Evolutionary conservation across 257 asterid genomes (phyloP).

Genomic region (Gentiana macrophylla): DNA sequence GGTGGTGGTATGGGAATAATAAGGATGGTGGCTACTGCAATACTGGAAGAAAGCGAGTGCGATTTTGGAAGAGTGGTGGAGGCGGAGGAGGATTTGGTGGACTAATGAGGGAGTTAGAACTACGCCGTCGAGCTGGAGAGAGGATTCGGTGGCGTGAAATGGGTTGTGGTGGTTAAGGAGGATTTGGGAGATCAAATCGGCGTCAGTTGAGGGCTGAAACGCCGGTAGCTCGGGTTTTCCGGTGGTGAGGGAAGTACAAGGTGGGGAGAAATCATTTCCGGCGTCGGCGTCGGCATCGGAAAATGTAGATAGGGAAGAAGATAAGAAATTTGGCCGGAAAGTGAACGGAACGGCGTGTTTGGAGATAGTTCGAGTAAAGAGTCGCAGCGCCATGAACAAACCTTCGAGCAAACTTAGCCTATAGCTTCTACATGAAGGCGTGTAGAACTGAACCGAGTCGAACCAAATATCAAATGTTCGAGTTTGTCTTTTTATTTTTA

Average conservation of each 20-base stretch:
- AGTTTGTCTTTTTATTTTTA: too few relatives aligned
- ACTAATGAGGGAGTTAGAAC: slow-evolving; percentile 40
- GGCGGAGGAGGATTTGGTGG: slow-evolving; percentile 79
- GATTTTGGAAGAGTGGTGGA: slow-evolving; percentile 58
- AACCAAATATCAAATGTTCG: too few relatives aligned
- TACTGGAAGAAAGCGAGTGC: slow-evolving; percentile 75
- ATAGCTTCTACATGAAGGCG: too few relatives aligned
- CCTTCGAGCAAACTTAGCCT: too few relatives aligned
- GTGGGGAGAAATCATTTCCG: background rate
- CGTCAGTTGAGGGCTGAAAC: slow-evolving; percentile 51
- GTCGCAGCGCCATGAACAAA: too few relatives aligned
- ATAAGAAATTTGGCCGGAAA: too few relatives aligned
- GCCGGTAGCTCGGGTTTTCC: slow-evolving; percentile 11
- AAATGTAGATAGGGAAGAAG: slow-evolving; percentile 1
- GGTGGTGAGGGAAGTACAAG: background rate
- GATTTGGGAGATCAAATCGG: slow-evolving; percentile 56
- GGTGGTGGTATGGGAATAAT: slow-evolving; percentile 34
- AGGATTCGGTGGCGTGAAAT: slow-evolving; percentile 78
- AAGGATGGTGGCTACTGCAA: slow-evolving; percentile 25
- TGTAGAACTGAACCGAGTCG: too few relatives aligned
- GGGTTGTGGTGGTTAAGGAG: slow-evolving; percentile 83
- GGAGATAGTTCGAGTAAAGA: too few relatives aligned
- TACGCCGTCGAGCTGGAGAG: slow-evolving; percentile 68
- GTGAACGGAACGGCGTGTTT: background rate
- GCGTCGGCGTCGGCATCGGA: slow-evolving; percentile 3